These are phyloP conservation scores for Drechslerella stenobrocha DNA, from an alignment of 2,329 filamentous ascomycete genomes.

Conservation along the genomic window DNA sequence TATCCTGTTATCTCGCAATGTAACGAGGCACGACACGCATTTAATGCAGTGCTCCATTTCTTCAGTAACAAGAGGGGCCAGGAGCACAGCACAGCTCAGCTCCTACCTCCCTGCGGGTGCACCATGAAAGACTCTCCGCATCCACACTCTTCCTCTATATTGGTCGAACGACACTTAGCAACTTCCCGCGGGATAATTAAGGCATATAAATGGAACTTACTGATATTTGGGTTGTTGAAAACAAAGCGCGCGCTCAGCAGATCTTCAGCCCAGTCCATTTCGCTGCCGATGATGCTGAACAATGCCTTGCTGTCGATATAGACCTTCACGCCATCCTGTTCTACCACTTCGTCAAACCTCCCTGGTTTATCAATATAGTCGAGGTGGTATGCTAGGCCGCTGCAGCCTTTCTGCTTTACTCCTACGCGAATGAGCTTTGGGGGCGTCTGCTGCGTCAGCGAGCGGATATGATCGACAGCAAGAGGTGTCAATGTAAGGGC, in stretches of 20 bases:
- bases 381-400: constrained; percentile 86
- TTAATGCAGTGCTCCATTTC: too few relatives aligned
- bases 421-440: constrained; percentile 93
- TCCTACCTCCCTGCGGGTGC: constrained; percentile 23
- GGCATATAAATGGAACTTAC: constrained; percentile 63
- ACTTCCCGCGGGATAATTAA: constrained; percentile 50
- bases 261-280: constrained; percentile 99
- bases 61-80: too few relatives aligned
- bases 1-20: too few relatives aligned
- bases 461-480: constrained; percentile 76
- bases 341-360: constrained; percentile 85
- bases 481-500: constrained; percentile 81
- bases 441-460: constrained; percentile 78
- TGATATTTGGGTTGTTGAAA: constrained; percentile 97
- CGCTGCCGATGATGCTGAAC: constrained; percentile 96
- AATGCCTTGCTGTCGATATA: constrained; percentile 95
- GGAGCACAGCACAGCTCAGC: too few relatives aligned
- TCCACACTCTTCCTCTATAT: constrained; percentile 88
- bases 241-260: constrained; percentile 90
- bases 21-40: too few relatives aligned
- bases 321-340: constrained; percentile 94
- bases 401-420: constrained; percentile 91
- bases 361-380: constrained; percentile 93
- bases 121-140: constrained; percentile 97
- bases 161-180: neutral